Evolutionary conservation across 768 basidiomycete genomes (phyloP), one percentile per base, ranked within the genome.

Genomic region (Trametes coccinea): DNA sequence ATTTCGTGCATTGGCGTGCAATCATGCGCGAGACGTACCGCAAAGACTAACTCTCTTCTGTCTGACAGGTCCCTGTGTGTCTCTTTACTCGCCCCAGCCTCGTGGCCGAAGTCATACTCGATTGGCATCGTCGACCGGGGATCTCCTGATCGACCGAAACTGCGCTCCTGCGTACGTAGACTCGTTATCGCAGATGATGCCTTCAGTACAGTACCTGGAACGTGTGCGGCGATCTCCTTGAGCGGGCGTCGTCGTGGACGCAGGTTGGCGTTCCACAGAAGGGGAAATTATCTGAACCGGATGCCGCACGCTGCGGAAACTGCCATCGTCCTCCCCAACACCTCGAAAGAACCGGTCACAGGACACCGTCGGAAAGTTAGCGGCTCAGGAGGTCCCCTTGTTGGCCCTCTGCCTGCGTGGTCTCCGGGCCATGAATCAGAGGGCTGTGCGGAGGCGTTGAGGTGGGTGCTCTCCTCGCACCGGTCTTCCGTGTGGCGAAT

Each of bases 181-280:
- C 5, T 27, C 29, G 48, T 37, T 16, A 58, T 58, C 47, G 39
- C n/a, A 13, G 34, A 30, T 43, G 47, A 6, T 37, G 5, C 6
- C 34, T 37, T 11, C 11, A 22, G 22, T 45, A 4, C 29, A 27
- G 56, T 43, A 40, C 48, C 56, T 58, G 7, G 56, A 58, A 58
- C 56, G 30, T 50, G 56, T 16, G 48, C 56, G 56, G 56, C 39
- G 56, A 58, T 58, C 47, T 58, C 56, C 48, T 50, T 17, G 39
- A 37, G 48, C 11, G 46, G 50, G 34, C 22, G 56, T 10, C 9
- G 9, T 27, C 29, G 46, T 29, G 27, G 14, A 16, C 16, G 39
- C 39, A 9, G 7, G 1, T 40, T 37, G 11, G 34, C 34, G 34
- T 37, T 37, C 11, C 34, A 11, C 48, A 1, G 17, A 49, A 31